phyloP scores from a whole-genome alignment of 495 filamentous ascomycete genomes.

The Tirmania nivea region DNA sequence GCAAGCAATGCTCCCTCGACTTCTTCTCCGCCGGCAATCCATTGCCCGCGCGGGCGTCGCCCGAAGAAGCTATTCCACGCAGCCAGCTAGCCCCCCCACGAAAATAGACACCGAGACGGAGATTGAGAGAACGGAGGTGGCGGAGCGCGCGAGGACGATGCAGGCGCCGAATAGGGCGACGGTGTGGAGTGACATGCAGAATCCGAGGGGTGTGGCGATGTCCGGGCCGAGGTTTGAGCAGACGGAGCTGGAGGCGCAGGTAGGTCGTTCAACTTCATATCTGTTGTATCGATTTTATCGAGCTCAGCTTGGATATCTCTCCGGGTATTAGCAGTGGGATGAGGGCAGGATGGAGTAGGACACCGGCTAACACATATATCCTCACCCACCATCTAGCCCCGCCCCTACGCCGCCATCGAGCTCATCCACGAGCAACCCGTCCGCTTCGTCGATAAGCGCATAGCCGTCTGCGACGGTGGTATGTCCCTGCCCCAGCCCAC shows the following conservation, averaged over 20 bases:
- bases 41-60: neutral
- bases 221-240: constrained; percentile 87
- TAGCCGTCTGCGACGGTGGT: constrained; percentile 74
- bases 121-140: constrained; percentile 38
- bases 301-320: too few relatives aligned
- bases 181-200: constrained; percentile 69
- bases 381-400: constrained; percentile 50
- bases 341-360: too few relatives aligned
- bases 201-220: constrained; percentile 62
- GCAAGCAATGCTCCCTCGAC: neutral
- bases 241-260: constrained; percentile 39
- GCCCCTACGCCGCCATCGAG: constrained; percentile 71
- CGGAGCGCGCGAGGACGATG: constrained; percentile 34
- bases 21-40: neutral
- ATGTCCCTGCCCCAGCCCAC: neutral
- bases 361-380: too few relatives aligned
- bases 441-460: constrained; percentile 58
- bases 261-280: too few relatives aligned
- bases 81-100: neutral
- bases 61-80: neutral
- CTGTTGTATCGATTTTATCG: too few relatives aligned
- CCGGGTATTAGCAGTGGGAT: too few relatives aligned
- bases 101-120: neutral
- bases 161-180: constrained; percentile 74
- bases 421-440: constrained; percentile 93